Evolutionary conservation across 768 basidiomycete genomes (phyloP).

Genomic region (Russula olivacea): DNA sequence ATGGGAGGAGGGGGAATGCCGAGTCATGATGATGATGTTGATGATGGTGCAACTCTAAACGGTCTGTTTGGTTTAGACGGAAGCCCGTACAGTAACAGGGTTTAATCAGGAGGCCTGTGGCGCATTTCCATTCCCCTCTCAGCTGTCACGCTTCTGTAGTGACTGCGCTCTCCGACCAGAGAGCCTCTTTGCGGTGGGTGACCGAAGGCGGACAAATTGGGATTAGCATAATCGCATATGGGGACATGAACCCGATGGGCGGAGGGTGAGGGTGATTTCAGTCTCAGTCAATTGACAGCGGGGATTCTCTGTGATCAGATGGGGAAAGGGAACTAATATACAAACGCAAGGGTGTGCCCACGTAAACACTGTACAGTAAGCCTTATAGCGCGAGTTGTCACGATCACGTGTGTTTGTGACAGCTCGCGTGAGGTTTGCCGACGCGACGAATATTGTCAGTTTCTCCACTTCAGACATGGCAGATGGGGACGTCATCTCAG

Average conservation of each 20-base stretch:
- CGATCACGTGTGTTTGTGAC: conserved; percentile 16
- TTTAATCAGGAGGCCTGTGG: neutral
- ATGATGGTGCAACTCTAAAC: neutral
- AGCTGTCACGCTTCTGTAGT: neutral
- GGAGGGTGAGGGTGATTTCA: neutral
- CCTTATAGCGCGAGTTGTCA: conserved; percentile 13
- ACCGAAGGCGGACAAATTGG: conserved; percentile 1
- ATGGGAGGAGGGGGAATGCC: neutral
- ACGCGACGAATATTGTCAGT: neutral
- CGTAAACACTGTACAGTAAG: no score
- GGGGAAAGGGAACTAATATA: conserved; percentile 8
- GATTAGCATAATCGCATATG: neutral
- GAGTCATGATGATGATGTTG: no score
- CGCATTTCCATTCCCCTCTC: neutral
- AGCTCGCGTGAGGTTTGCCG: neutral
- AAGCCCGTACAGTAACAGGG: neutral
- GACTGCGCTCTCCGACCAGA: neutral
- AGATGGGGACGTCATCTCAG: conserved; percentile 29
- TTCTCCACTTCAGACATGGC: conserved; percentile 23
- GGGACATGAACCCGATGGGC: neutral
- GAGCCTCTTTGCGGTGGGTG: neutral
- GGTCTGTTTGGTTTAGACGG: neutral
- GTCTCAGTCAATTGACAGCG: neutral
- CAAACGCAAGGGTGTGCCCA: no score
- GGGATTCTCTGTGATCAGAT: neutral